Base-by-base conservation (phyloP, 257 asterid species). In the Anisodus acutangulus region DNA sequence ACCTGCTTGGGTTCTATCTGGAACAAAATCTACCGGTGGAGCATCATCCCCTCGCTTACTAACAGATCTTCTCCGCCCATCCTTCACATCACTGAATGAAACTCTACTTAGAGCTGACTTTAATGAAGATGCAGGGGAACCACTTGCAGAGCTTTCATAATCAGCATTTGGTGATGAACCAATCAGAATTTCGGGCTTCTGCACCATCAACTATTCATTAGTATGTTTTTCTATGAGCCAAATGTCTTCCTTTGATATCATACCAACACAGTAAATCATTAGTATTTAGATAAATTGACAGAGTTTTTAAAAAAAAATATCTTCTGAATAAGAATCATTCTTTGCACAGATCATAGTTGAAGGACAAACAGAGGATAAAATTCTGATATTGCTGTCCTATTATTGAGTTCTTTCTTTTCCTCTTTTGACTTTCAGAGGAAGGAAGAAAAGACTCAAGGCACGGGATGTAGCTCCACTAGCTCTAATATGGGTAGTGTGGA, bases 1-100 rank as follows among this genome's bases (percentile, higher is more conserved):
- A 53, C 98, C 98, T 37, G 98, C 98, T 87, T 94, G 97, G 78
- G 97, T 90, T 90, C 90, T 89, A 87, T 83, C 92, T 80, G 91
- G 84, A 89, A 90, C 84, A 63, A 89, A 90, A 88, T 87, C 89
- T 53, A 86, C 88, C 5, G 80, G 78, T 72, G 92, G 76, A 80
- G 85, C 85, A 88, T 81, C 90, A 70, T 90, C 88, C 39, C 83
- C 91, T 84, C 85, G 89, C 88, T 92, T 86, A 86, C 95, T 87
- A 85, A 90, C 54, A 87, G 97, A 92, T 91, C 69, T 93, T 90
- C 96, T 90, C 83, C 81, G 83, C 66, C 89, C 87, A 82, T 89
- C 95, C 88, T 92, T 92, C 83, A 83, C 45, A 86, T 91, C 97
- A 87, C 94, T 80, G 85, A 88, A 88, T 83, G 83, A 83, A 85